Percentiles rank a stretch among this genome's conserved stretches.
phyloP scores from a whole-genome alignment of 2,329 filamentous ascomycete genomes.

The Helotiales sp. region DNA sequence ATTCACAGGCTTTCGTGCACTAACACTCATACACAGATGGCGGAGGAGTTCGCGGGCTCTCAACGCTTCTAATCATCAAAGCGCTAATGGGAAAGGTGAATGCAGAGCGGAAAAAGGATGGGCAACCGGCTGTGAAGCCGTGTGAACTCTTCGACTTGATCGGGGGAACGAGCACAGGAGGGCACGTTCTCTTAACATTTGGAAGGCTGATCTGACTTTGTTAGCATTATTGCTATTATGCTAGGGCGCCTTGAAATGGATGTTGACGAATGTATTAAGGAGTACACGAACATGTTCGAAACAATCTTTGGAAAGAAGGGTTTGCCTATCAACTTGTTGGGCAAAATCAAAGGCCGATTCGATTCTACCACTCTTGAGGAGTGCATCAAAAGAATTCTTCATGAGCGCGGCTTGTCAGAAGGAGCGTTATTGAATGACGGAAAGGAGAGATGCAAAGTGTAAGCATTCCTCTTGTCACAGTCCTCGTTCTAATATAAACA shows the following conservation, averaged over 20 bases:
- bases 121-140: slow-evolving; percentile 5
- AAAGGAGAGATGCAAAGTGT: slow-evolving; percentile 18
- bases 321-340: slow-evolving; percentile 7
- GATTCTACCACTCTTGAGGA: slow-evolving; percentile 10
- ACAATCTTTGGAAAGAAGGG: slow-evolving; percentile 1
- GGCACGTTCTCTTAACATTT: slow-evolving; percentile 2
- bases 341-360: slow-evolving; percentile 13
- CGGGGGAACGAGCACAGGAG: slow-evolving; percentile 16
- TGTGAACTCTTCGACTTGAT: slow-evolving; percentile 17
- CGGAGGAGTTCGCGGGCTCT: slow-evolving; percentile 13
- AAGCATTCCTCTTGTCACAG: neutral
- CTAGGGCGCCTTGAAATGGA: slow-evolving; percentile 17
- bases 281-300: slow-evolving; percentile 7
- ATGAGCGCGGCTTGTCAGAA: slow-evolving; percentile 5
- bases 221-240: slow-evolving; percentile 17
- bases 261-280: slow-evolving; percentile 14
- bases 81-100: slow-evolving; percentile 11
- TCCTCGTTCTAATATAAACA: neutral
- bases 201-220: neutral
- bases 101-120: slow-evolving; percentile 8
- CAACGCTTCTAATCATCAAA: slow-evolving; percentile 15
- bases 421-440: neutral
- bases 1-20: neutral
- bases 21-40: slow-evolving; percentile 6
- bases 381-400: slow-evolving; percentile 9